Percentiles rank a stretch among this genome's conserved stretches.
These are phyloP conservation scores for Astrocystis sublimbata DNA, from an alignment of 495 filamentous ascomycete species.

Conservation along the genomic window DNA sequence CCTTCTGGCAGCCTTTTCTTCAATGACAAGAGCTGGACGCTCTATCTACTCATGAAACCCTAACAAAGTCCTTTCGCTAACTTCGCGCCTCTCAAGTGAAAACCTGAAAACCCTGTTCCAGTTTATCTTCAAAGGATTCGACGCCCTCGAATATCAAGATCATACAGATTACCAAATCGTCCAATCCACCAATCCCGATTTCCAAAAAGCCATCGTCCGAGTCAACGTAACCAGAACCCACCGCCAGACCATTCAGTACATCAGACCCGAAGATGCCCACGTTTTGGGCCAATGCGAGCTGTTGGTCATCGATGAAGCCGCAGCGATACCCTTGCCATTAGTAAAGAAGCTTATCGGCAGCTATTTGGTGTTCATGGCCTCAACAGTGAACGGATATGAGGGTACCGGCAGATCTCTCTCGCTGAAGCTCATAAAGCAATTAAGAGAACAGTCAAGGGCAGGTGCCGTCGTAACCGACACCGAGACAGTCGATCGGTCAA, in stretches of 20 bases:
- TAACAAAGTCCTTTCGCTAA: not conserved
- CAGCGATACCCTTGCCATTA: slow-evolving; percentile 90
- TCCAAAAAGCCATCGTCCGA: slow-evolving; percentile 97
- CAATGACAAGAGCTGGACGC: not conserved
- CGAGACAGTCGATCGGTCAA: slow-evolving; percentile 72
- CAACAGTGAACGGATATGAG: slow-evolving; percentile 98
- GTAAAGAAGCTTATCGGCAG: slow-evolving; percentile 94
- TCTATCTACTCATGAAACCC: not conserved
- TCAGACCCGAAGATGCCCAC: slow-evolving; percentile 93
- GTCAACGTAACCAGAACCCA: slow-evolving; percentile 96
- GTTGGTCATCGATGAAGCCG: slow-evolving; percentile 96
- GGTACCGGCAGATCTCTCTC: slow-evolving; percentile 95
- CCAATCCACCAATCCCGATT: slow-evolving; percentile 96
- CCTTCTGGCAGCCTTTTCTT: not conserved
- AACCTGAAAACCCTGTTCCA: slow-evolving; percentile 98
- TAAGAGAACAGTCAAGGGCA: slow-evolving; percentile 83
- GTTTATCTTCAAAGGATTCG: slow-evolving; percentile 98
- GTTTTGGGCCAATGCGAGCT: slow-evolving; percentile 94
- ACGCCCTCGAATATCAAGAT: slow-evolving; percentile 87
- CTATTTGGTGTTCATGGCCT: slow-evolving; percentile 99
- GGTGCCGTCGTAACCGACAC: slow-evolving; percentile 49
- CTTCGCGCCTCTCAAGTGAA: slow-evolving; percentile 46
- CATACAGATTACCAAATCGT: slow-evolving; percentile 98
- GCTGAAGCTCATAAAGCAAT: slow-evolving; percentile 94
- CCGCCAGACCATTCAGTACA: slow-evolving; percentile 97